Conservation (phyloP, 2,329 filamentous ascomycete genomes). For the Whalleya microplaca region DNA sequence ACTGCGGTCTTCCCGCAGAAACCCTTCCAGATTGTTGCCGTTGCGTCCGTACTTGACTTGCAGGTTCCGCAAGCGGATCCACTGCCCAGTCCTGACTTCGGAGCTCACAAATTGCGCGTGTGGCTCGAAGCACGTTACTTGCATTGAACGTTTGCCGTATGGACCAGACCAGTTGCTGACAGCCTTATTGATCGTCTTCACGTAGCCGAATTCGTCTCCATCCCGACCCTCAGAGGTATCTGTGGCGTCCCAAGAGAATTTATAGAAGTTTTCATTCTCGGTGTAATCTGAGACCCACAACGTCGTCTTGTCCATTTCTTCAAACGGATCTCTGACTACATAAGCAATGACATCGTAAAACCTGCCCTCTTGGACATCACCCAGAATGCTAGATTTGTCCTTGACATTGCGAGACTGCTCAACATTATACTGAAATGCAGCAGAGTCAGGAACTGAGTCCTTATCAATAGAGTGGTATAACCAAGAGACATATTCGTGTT, state of each 20-base stretch:
- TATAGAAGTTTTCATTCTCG: constrained; percentile 65
- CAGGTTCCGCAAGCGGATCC: constrained; percentile 72
- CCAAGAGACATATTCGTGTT: constrained; percentile 51
- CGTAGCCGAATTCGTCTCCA: constrained; percentile 62
- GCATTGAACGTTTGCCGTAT: constrained; percentile 71
- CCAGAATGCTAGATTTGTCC: constrained; percentile 66
- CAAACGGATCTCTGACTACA: constrained; percentile 60
- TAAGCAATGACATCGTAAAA: constrained; percentile 75
- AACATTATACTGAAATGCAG: constrained; percentile 47
- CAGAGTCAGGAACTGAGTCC: constrained; percentile 44
- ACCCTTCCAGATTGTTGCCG: constrained; percentile 68
- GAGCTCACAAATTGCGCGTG: constrained; percentile 64
- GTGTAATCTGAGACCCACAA: constrained; percentile 87
- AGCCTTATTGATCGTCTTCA: constrained; percentile 36
- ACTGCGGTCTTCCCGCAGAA: constrained; percentile 63
- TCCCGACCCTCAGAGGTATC: constrained; percentile 43
- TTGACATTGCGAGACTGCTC: constrained; percentile 47
- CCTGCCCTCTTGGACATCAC: constrained; percentile 57
- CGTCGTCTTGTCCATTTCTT: constrained; percentile 51
- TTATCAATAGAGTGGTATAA: constrained; percentile 52
- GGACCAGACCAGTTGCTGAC: constrained; percentile 70
- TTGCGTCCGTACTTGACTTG: constrained; percentile 64
- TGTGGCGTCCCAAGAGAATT: constrained; percentile 44
- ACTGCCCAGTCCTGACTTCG: constrained; percentile 60
- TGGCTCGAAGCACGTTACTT: constrained; percentile 70